Evolutionary conservation across 352 stramenopile species (phyloP), one percentile per base, ranked within the genome.

Genomic region (Phytophthora sansomeana): DNA sequence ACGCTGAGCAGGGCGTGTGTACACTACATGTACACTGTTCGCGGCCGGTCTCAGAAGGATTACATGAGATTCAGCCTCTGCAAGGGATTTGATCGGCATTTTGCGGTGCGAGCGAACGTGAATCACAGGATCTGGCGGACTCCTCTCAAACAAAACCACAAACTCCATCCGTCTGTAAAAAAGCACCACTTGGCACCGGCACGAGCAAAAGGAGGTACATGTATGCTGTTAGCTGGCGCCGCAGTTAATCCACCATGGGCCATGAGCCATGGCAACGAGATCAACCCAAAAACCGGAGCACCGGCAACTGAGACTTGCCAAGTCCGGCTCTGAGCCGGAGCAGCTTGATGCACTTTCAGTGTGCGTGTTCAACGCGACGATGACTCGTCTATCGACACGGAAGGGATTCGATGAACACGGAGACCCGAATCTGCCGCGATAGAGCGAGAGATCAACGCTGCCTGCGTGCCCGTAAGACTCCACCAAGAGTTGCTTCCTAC

Each of bases 71-170:
- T 48, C 19, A n/a, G 10, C 3, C 13, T 26, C 13, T 48, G 14
- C 16, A 13, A 3, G 47, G 43, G 56, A 33, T 63, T 48, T 46
- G 56, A 19, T 28, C 10, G 4, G 17, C n/a, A 26, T 43, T 17
- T 21, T 53, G 7, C 19, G 43, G 16, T 24, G 14, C 17, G 19
- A 21, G 36, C 5, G 10, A 41, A 43, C 16, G 2, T 43, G 36
- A 29, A 64, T 58, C 46, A 64, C 35, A 41, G 24, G 57, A 64
- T 64, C 58, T 64, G 57, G 39, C 4, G 36, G 16, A 29, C 3
- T 5, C 21, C 46, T 49, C 36, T 21, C 44, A 24, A n/a, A n/a
- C n/a, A n/a, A n/a, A 56, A 10, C 57, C 36, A 36, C 28, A 65
- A 57, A 57, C 32, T 9, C 38, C 14, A 17, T 24, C 19, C 28